Conservation (phyloP, 495 filamentous ascomycete genomes). For the Penicillium desertorum region DNA sequence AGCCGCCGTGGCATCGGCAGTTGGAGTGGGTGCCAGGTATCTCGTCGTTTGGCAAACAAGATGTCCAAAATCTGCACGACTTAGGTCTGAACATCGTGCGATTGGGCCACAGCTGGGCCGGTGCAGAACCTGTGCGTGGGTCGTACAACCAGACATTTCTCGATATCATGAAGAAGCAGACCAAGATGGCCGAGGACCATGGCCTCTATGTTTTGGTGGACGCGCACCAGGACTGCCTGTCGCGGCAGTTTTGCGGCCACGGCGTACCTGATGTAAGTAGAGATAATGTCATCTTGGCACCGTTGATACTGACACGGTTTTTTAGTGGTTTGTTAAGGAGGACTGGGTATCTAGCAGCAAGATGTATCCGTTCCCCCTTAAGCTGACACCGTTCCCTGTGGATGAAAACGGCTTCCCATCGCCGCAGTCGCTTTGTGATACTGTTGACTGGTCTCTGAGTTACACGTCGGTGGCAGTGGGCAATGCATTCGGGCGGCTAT, state of each 20-base stretch:
- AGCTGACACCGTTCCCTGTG: slow-evolving; percentile 14
- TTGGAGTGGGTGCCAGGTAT: slow-evolving; percentile 19
- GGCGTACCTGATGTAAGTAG: slow-evolving; percentile 18
- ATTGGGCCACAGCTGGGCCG: slow-evolving; percentile 21
- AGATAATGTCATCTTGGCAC: slow-evolving; percentile 1
- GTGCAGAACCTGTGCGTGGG: slow-evolving; percentile 20
- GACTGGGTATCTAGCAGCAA: slow-evolving; percentile 16
- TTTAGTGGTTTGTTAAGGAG: slow-evolving; percentile 19
- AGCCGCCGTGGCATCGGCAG: slow-evolving; percentile 19
- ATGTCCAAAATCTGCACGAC: slow-evolving; percentile 21
- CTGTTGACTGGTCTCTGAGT: slow-evolving; percentile 19
- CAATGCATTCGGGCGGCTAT: slow-evolving; percentile 21
- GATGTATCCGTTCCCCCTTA: slow-evolving; percentile 19
- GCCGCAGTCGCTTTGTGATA: slow-evolving; percentile 17
- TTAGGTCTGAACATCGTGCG: slow-evolving; percentile 19
- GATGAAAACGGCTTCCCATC: slow-evolving; percentile 14
- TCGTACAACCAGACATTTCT: slow-evolving; percentile 22
- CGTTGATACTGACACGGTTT: slow-evolving; percentile 12
- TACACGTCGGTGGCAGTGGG: slow-evolving; percentile 16
- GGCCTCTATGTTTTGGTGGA: slow-evolving; percentile 24
- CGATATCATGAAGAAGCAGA: slow-evolving; percentile 24
- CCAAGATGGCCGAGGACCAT: slow-evolving; percentile 23
- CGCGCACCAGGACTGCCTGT: slow-evolving; percentile 20
- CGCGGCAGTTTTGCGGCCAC: slow-evolving; percentile 17
- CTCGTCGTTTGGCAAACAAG: slow-evolving; percentile 20